These are phyloP conservation scores for Aspergillus haitiensis DNA, from an alignment of 495 filamentous ascomycete genomes.

Conservation along the genomic window DNA sequence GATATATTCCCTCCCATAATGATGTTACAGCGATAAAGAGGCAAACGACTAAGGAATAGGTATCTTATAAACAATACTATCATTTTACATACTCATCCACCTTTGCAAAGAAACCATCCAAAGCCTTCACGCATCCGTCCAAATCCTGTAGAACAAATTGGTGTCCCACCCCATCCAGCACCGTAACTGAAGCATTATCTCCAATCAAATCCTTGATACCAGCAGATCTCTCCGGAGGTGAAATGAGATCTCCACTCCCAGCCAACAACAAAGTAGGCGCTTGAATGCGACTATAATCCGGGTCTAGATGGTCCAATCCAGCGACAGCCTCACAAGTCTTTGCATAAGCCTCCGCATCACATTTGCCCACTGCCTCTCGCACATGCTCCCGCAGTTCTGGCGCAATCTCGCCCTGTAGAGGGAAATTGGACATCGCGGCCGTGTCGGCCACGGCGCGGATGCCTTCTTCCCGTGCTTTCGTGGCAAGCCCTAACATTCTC, in stretches of 20 bases:
- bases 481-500: conserved; percentile 7
- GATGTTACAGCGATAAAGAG: too few species aligned
- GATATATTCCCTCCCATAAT: too few species aligned
- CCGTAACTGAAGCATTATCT: conserved; percentile 7
- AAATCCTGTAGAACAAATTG: conserved; percentile 14
- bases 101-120: background rate
- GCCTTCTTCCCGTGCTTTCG: conserved; percentile 4
- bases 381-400: conserved; percentile 1
- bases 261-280: conserved; percentile 8
- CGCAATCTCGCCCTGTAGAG: background rate
- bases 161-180: conserved; percentile 11
- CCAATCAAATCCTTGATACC: conserved; percentile 7
- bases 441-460: background rate
- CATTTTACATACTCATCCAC: background rate
- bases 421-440: conserved; percentile 6
- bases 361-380: background rate
- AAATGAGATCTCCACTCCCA: conserved; percentile 11
- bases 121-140: background rate
- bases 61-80: background rate
- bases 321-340: conserved; percentile 9
- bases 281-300: conserved; percentile 4
- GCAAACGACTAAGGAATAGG: background rate
- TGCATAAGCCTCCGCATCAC: conserved; percentile 4
- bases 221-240: conserved; percentile 10
- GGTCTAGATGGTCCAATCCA: conserved; percentile 7